Evolutionary conservation across 352 stramenopile genomes (phyloP).

Genomic region (Globisporangium polare): DNA sequence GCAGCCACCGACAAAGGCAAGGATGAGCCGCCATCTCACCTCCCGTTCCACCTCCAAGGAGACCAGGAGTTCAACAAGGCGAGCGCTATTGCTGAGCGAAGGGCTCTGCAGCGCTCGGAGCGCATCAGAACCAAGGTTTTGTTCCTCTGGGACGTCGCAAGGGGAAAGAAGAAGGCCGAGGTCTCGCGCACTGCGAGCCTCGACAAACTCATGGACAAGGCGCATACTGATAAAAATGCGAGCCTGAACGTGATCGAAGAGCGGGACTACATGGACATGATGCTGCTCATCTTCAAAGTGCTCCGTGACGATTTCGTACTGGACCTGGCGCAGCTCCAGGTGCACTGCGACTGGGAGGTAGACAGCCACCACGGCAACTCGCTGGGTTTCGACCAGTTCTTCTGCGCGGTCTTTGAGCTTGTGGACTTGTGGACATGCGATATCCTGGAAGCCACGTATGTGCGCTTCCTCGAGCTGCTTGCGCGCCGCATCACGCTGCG

Average conservation of each 20-base stretch:
- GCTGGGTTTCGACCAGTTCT: slow-evolving; percentile 65
- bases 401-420: slow-evolving; percentile 65
- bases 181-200: slow-evolving; percentile 12
- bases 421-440: slow-evolving; percentile 84
- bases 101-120: slow-evolving; percentile 47
- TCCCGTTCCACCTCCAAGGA: slow-evolving; percentile 78
- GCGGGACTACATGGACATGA: slow-evolving; percentile 61
- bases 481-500: slow-evolving; percentile 58
- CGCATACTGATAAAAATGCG: background rate
- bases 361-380: slow-evolving; percentile 58
- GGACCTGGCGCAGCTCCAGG: slow-evolving; percentile 47
- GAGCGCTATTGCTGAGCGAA: slow-evolving; percentile 44
- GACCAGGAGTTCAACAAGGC: slow-evolving; percentile 66
- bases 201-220: background rate
- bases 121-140: slow-evolving; percentile 37
- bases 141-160: slow-evolving; percentile 66
- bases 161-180: slow-evolving; percentile 30
- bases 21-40: slow-evolving; percentile 11
- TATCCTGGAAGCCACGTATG: slow-evolving; percentile 61
- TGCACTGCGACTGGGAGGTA: slow-evolving; percentile 76
- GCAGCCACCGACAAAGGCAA: background rate
- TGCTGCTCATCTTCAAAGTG: slow-evolving; percentile 80
- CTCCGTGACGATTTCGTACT: slow-evolving; percentile 68
- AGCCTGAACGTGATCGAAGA: slow-evolving; percentile 33
- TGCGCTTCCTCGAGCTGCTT: slow-evolving; percentile 64